Percentiles rank a stretch among this genome's conserved stretches.
These are phyloP conservation scores for Clavariopsis aquatica DNA, from an alignment of 495 filamentous ascomycete species.

Conservation along the genomic window DNA sequence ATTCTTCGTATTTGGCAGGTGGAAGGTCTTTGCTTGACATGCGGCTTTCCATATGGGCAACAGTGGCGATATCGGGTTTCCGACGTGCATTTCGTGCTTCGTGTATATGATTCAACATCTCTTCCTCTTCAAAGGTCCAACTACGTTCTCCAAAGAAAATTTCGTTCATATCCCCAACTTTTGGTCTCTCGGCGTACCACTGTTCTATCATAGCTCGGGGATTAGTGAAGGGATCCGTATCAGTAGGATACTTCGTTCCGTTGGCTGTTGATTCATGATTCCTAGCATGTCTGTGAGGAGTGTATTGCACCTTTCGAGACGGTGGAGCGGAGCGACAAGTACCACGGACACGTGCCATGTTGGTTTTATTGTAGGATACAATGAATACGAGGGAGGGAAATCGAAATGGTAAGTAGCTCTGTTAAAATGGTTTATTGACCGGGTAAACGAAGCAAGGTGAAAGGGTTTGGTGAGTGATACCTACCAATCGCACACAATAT, in stretches of 20 bases:
- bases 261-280: background rate
- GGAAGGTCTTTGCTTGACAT: background rate
- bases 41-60: background rate
- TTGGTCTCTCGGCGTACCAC: too few relatives aligned
- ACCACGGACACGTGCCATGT: slow-evolving; percentile 1
- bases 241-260: background rate
- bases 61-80: background rate
- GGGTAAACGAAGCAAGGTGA: background rate
- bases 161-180: too few relatives aligned
- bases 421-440: background rate
- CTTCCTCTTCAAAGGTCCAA: background rate
- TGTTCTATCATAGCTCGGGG: too few relatives aligned
- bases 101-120: background rate
- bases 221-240: background rate
- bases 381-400: background rate
- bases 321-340: background rate
- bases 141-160: too few relatives aligned
- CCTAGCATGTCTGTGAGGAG: background rate
- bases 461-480: background rate
- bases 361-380: background rate
- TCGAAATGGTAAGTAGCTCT: background rate
- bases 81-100: background rate
- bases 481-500: background rate
- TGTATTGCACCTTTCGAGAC: background rate
- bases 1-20: background rate